Conservation (phyloP, 106 monocot genomes). For the Acanthochlamys bracteata region DNA sequence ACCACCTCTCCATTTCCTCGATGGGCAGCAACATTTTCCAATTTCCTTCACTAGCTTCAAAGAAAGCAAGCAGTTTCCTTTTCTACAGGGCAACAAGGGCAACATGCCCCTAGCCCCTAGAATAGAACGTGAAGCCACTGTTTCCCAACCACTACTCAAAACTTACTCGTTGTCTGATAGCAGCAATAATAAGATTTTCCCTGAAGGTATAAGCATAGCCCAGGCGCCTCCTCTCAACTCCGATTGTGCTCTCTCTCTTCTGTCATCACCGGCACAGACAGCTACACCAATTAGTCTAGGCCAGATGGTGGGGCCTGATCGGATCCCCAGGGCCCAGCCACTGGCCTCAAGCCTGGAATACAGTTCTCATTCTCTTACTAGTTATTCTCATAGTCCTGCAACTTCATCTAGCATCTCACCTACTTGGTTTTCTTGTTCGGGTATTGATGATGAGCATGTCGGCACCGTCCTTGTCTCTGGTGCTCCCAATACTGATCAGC, state of each 20-base stretch:
- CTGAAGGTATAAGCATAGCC: constrained; percentile 19
- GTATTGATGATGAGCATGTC: constrained; percentile 23
- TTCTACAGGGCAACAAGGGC: constrained; percentile 21
- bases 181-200: constrained; percentile 32
- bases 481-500: constrained; percentile 16
- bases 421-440: constrained; percentile 44
- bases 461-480: constrained; percentile 32
- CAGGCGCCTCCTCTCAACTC: constrained; percentile 36
- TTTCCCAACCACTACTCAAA: constrained; percentile 30
- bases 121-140: constrained; percentile 4
- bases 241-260: constrained; percentile 98
- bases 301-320: constrained; percentile 33
- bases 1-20: constrained; percentile 12
- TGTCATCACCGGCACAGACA: constrained; percentile 70
- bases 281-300: constrained; percentile 27
- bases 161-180: constrained; percentile 26
- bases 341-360: constrained; percentile 21
- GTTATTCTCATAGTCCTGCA: constrained; percentile 24
- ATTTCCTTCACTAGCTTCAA: constrained; percentile 32
- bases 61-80: constrained; percentile 43
- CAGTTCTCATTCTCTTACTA: constrained; percentile 5
- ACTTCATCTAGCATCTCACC: constrained; percentile 27
- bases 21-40: constrained; percentile 17
- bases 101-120: constrained; percentile 7
- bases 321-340: constrained; percentile 46